Conservation (phyloP, 345 rosid genomes). For the Physaria fendleri region DNA sequence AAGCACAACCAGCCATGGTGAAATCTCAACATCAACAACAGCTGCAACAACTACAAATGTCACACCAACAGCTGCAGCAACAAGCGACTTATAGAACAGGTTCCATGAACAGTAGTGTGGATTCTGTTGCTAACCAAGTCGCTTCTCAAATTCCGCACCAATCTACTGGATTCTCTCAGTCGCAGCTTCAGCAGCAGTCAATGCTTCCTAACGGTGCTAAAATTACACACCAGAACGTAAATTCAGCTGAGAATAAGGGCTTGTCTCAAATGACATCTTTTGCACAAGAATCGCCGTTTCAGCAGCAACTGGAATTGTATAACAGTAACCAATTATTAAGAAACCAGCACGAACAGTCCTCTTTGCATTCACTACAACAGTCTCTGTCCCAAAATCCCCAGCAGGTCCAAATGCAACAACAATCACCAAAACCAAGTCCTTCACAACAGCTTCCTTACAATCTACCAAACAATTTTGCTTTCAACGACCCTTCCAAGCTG, state of each 20-base stretch:
- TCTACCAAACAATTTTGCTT: conserved; percentile 46
- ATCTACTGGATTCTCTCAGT: conserved; percentile 25
- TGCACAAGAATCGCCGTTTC: conserved; percentile 61
- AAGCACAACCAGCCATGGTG: conserved; percentile 40
- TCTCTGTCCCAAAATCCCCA: conserved; percentile 50
- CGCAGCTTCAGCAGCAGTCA: conserved; percentile 46
- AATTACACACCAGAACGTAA: conserved; percentile 39
- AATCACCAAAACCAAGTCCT: conserved; percentile 48
- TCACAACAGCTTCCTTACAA: conserved; percentile 49
- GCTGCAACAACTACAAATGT: conserved; percentile 32
- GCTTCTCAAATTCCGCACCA: conserved; percentile 18
- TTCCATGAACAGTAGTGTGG: conserved; percentile 40
- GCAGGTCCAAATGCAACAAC: conserved; percentile 54
- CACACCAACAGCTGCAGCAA: conserved; percentile 34
- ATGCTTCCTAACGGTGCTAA: conserved; percentile 40
- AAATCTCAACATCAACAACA: conserved; percentile 77
- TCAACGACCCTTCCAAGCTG: conserved; percentile 77
- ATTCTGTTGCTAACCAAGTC: conserved; percentile 41
- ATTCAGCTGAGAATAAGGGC: conserved; percentile 36
- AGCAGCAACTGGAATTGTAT: conserved; percentile 53
- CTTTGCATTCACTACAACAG: conserved; percentile 49
- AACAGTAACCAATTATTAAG: conserved; percentile 48
- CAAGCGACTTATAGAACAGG: conserved; percentile 27
- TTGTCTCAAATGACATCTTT: conserved; percentile 47
- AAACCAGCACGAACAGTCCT: conserved; percentile 59